Base-by-base conservation (phyloP, 352 stramenopile species). In the Phytophthora pluvialis region DNA sequence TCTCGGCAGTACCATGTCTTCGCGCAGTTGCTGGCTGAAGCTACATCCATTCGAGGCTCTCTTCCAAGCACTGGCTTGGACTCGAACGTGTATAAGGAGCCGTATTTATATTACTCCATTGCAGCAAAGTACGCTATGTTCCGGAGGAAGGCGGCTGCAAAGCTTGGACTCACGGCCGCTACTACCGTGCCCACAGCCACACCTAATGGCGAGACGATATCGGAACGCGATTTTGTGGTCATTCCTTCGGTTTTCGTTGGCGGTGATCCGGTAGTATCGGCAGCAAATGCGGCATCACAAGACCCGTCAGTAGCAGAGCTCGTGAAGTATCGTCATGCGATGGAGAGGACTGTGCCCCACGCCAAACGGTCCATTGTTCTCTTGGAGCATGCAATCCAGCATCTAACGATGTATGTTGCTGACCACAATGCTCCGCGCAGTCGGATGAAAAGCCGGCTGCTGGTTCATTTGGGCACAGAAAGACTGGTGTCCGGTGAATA, bases 1-100 rank as follows among this genome's bases (percentile, higher is more conserved):
- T 86, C 83, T 13, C 79, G 88, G 3, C 88, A 96, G 69, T 96
- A 95, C 44, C 85, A 96, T 61, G 82, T 96, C 12, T 95, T 96
- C 53, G 88, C 82, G 16, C 88, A 96, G 68, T 75, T 96, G 18
- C 57, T 96, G 10, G 69, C 83, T 2, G 82, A 95, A 55, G 83
- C 87, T 7, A 71, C 77, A 10, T 88, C 86, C 13, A 89, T 93
- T 54, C 85, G 81, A 36, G 84, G 84, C 10, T 77, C 79, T 0
- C 56, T 92, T 16, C 52, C 78, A 4, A 74, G 52, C 50, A 70
- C 76, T 10, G 87, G 85, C 0, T 63, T 96, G 21, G 88, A 94
- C 33, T 89, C 83, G 45, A 75, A 93, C 40, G 71, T 92, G 44
- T 96, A 91, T 76, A 96, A 94, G 54, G 88, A 96, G 60, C 80